Percentiles rank a stretch among this genome's conserved stretches.
Conservation (phyloP, 306 rosid species). For the Quercus bicolor region DNA sequence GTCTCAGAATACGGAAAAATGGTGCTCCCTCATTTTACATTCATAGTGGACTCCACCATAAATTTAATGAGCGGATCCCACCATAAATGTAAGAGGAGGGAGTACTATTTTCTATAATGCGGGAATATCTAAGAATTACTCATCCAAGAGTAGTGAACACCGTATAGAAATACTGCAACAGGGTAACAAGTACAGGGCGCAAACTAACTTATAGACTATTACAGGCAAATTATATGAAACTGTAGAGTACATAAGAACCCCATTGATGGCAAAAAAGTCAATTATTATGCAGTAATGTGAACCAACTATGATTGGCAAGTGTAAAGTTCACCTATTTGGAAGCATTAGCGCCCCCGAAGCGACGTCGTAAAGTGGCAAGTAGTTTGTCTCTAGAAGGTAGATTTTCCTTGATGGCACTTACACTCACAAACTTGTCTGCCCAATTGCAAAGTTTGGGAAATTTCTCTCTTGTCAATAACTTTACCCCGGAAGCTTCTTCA, state of each 20-base stretch:
- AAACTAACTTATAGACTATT: too few species aligned
- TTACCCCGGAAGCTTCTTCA: constrained; percentile 40
- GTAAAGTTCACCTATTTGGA: not conserved
- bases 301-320: not conserved
- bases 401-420: constrained; percentile 20
- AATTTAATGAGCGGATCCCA: too few species aligned
- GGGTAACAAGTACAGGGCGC: too few species aligned
- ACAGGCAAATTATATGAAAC: not conserved
- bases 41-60: too few species aligned
- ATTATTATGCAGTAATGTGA: not conserved
- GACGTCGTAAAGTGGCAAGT: constrained; percentile 17
- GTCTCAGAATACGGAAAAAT: too few species aligned
- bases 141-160: not conserved
- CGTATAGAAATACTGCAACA: too few species aligned
- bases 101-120: too few species aligned
- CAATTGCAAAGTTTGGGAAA: constrained; percentile 45
- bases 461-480: constrained; percentile 26
- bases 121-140: too few species aligned
- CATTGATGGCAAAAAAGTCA: too few species aligned
- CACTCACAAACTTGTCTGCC: constrained; percentile 29
- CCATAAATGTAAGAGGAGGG: too few species aligned
- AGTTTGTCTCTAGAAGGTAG: constrained; percentile 43
- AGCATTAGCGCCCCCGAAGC: not conserved
- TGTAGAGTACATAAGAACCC: not conserved
- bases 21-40: too few species aligned